Evolutionary conservation across 176 grass and related monocot genomes (phyloP), one percentile per base, ranked within the genome.

Genomic region (Eleusine coracana): DNA sequence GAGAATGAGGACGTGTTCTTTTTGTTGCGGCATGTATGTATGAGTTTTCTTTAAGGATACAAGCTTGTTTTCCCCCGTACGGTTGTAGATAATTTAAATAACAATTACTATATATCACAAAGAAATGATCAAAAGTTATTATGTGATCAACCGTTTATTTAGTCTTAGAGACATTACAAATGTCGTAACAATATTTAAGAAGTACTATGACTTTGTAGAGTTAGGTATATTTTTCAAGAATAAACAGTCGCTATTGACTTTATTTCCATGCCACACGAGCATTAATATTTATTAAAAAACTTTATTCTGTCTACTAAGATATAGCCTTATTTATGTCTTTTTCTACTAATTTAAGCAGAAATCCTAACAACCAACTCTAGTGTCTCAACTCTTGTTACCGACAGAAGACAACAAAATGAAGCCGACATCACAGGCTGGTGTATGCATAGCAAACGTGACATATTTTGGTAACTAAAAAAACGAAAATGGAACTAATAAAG

Each of bases 381-480:
- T 3, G 1, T 9, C 16, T 51, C 11, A 51, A 51, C 14, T 51
- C 6, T 36, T 16, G 0, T 10, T 23, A 1, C 34, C 6, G 12
- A 16, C n/a, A 3, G 1, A 8, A 38, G n/a, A 63, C 17, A 50
- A 4, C 4, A 48, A 15, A 56, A 15, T 20, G 14, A 69, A 80
- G 13, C 15, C 20, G 54, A 10, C 17, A 34, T 66, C 15, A 15
- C 13, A 69, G 29, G 8, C 39, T 14, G 31, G 5, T 61, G 74
- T 90, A 40, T 42, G 40, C 61, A 6, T 79, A 87, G 16, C 14
- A 17, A 34, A 31, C 68, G 50, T 60, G 65, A n/a, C 55, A 77
- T 14, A 25, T 81, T 55, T 42, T n/a, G 20, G 21, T 72, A 81
- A 87, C 49, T 75, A 75, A 73, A 78, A 81, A 54, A 16, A 3